Conservation (phyloP, 2,329 filamentous ascomycete species). For the Cladophialophora immunda region DNA sequence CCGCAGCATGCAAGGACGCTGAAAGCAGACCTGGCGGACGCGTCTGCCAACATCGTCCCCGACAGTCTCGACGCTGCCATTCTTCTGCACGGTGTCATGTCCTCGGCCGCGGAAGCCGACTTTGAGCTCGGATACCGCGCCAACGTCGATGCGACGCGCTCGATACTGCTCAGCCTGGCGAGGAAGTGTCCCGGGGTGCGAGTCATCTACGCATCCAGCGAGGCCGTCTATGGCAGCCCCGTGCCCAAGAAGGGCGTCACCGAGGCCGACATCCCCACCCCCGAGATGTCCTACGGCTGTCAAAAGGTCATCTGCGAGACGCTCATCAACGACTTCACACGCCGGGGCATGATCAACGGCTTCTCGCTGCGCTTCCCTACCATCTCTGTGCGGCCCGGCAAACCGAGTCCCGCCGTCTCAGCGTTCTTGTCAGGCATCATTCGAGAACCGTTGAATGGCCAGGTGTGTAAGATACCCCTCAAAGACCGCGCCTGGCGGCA, state of each 20-base stretch:
- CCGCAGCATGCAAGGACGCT: constrained; percentile 60
- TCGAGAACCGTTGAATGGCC: constrained; percentile 67
- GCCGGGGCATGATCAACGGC: constrained; percentile 66
- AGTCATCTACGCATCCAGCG: constrained; percentile 68
- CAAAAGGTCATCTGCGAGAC: constrained; percentile 70
- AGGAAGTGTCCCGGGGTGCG: constrained; percentile 61
- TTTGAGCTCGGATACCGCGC: constrained; percentile 66
- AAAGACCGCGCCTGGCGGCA: constrained; percentile 59
- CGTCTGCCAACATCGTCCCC: constrained; percentile 48
- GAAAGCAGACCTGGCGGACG: constrained; percentile 62
- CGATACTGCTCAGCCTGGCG: constrained; percentile 62
- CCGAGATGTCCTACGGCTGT: constrained; percentile 68
- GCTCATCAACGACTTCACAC: constrained; percentile 69
- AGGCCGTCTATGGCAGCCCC: constrained; percentile 69
- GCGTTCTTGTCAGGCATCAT: constrained; percentile 71
- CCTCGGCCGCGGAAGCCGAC: constrained; percentile 67
- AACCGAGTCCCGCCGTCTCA: constrained; percentile 68
- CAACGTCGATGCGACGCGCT: constrained; percentile 68
- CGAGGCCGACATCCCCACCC: constrained; percentile 62
- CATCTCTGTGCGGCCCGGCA: constrained; percentile 67
- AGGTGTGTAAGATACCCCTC: constrained; percentile 61
- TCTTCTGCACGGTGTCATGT: constrained; percentile 74
- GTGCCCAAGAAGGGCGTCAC: constrained; percentile 61
- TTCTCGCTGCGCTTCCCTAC: constrained; percentile 68
- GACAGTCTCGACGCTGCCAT: constrained; percentile 61